phyloP scores from a whole-genome alignment of 495 filamentous ascomycete genomes.

The Monascus purpureus region DNA sequence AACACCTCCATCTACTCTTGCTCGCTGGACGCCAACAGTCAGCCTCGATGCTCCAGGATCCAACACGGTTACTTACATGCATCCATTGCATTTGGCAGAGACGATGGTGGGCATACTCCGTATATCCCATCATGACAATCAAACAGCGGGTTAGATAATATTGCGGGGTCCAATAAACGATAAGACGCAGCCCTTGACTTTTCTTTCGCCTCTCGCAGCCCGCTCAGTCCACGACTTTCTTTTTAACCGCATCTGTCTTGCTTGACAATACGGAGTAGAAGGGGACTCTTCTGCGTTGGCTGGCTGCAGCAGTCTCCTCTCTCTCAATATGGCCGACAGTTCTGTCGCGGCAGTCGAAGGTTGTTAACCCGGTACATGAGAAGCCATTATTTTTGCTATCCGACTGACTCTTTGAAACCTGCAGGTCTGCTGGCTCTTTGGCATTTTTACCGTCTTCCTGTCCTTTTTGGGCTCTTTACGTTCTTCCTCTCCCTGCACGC shows the following conservation, averaged over 20 bases:
- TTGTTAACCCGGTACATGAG: no score
- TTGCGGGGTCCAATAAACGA: neutral
- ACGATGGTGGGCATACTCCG: no score
- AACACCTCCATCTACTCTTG: no score
- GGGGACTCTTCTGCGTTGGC: neutral
- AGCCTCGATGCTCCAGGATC: no score
- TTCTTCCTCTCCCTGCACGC: constrained; percentile 13
- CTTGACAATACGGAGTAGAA: neutral
- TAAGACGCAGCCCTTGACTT: neutral
- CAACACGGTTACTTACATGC: no score
- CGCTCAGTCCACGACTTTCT: neutral
- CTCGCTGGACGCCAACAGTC: no score
- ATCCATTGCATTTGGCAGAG: no score
- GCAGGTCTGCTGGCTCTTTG: constrained; percentile 23
- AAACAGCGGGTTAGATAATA: no score
- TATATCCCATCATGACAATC: no score
- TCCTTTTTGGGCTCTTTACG: constrained; percentile 16
- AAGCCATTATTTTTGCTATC: neutral
- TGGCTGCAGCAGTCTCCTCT: neutral
- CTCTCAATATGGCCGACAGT: neutral
- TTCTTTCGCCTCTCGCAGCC: neutral
- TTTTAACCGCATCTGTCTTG: neutral
- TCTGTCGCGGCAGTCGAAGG: neutral
- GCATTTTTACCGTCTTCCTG: constrained; percentile 26
- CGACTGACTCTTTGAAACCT: neutral